Percentiles rank a stretch among this genome's conserved stretches.
Evolutionary conservation across 2,329 filamentous ascomycete species (phyloP).

Genomic region (Colletotrichum trifolii): DNA sequence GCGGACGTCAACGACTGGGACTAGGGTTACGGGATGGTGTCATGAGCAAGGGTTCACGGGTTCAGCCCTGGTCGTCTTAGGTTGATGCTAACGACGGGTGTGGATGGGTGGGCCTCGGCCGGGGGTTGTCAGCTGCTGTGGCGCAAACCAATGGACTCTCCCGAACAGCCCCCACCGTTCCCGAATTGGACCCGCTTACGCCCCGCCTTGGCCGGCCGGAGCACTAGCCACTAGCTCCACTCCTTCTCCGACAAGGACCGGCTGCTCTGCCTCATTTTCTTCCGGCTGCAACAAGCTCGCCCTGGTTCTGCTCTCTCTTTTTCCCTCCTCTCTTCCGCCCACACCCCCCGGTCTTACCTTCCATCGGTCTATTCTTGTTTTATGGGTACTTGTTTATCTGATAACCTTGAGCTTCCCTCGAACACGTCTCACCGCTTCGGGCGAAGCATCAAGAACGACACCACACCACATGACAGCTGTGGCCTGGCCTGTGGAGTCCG

Average conservation of each 20-base stretch:
- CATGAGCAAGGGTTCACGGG: constrained; percentile 16
- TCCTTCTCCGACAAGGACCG: constrained; percentile 14
- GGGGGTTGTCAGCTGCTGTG: constrained; percentile 50
- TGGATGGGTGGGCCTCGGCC: constrained; percentile 43
- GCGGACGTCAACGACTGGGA: background rate
- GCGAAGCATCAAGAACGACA: too few relatives aligned
- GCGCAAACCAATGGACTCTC: constrained; percentile 48
- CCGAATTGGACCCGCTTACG: constrained; percentile 22
- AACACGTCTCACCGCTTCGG: too few relatives aligned
- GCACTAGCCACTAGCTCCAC: constrained; percentile 12
- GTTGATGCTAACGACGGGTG: constrained; percentile 4
- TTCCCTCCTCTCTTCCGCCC: too few relatives aligned
- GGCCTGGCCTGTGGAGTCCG: background rate
- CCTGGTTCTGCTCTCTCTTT: too few relatives aligned
- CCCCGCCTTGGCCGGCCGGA: constrained; percentile 28
- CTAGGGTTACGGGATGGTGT: constrained; percentile 5
- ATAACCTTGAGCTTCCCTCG: too few relatives aligned
- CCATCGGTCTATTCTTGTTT: too few relatives aligned
- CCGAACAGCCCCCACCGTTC: constrained; percentile 25
- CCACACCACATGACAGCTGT: too few relatives aligned
- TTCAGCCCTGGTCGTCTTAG: constrained; percentile 1
- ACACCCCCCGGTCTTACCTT: too few relatives aligned
- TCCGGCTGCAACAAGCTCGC: background rate
- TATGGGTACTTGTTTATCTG: too few relatives aligned
- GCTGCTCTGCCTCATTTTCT: constrained; percentile 1